Base-by-base conservation (phyloP, 352 stramenopile genomes). In the Globisporangium solare region DNA sequence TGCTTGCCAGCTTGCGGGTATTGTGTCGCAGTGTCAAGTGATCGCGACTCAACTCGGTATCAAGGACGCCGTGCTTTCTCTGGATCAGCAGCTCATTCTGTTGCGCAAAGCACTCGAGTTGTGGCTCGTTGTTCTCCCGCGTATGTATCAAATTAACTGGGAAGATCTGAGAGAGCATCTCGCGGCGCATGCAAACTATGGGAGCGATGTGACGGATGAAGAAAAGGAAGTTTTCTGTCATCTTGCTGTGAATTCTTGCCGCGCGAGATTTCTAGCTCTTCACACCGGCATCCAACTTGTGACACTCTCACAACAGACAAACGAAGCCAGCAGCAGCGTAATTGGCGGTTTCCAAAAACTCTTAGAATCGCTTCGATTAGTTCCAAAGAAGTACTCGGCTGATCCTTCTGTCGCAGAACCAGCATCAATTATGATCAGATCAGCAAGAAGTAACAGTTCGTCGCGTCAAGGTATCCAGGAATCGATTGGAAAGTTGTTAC, bases 171-270 rank as follows among this genome's bases (percentile, higher is more conserved):
- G 68, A 47, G 63, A 63, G 17, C 73, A 83, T 41, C 52, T 89
- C 5, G 47, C 71, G 45, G 56, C 76, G 35, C 83, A 87, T 56
- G 55, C 71, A 20, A 71, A 78, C 47, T 88, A 87, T 43, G 64
- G 65, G 5, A 51, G 68, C 31, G 73, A 72, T 24, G 58, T 75
- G 13, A 63, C 66, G 2, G 18, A 60, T 14, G 71, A 85, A 70
- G 77, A 92, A 57, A 88, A 71, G 46, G 69, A 69, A 43, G 74
- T 92, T 18, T 88, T 88, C 47, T 83, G 66, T 37, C 63, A 77
- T 21, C 62, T 92, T 48, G 68, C 85, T 10, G 75, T 71, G 27
- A 67, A 54, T 0, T 51, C 53, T 12, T 35, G 63, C 22, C 71
- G 74, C 49, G 60, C 72, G 14, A 67, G 69, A 1, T 61, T 83